Evolutionary conservation across 345 rosid species (phyloP).

Genomic region (Boechera divaricarpa): DNA sequence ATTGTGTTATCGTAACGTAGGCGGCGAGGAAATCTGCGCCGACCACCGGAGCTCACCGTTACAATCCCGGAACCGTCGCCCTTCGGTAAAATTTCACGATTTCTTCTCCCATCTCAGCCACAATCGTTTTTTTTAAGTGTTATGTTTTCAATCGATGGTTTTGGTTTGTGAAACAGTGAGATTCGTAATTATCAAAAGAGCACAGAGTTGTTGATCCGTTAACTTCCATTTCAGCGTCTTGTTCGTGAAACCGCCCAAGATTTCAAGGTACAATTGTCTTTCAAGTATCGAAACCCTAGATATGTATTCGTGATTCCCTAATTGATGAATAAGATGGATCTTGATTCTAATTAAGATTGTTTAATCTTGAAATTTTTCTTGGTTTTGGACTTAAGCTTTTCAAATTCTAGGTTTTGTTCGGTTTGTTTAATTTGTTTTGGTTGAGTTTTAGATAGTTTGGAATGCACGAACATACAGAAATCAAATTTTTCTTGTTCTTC

Average conservation of each 20-base stretch:
- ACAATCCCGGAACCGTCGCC: constrained; percentile 77
- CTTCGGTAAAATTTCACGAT: constrained; percentile 50
- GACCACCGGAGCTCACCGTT: constrained; percentile 69
- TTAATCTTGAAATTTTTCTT: too few relatives aligned
- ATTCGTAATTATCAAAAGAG: too few relatives aligned
- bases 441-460: too few relatives aligned
- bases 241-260: constrained; percentile 62
- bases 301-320: background rate
- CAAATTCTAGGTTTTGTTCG: too few relatives aligned
- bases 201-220: too few relatives aligned
- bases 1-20: constrained; percentile 32
- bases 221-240: too few relatives aligned
- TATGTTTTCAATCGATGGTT: background rate
- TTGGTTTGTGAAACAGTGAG: too few relatives aligned
- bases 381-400: too few relatives aligned
- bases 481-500: too few relatives aligned
- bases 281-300: background rate
- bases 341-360: background rate
- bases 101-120: background rate
- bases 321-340: too few relatives aligned
- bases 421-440: too few relatives aligned
- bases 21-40: constrained; percentile 84
- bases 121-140: background rate
- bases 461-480: too few relatives aligned
- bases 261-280: constrained; percentile 32